These are phyloP conservation scores for Eucalyptus camaldulensis DNA, from an alignment of 345 rosid genomes.

Conservation along the genomic window DNA sequence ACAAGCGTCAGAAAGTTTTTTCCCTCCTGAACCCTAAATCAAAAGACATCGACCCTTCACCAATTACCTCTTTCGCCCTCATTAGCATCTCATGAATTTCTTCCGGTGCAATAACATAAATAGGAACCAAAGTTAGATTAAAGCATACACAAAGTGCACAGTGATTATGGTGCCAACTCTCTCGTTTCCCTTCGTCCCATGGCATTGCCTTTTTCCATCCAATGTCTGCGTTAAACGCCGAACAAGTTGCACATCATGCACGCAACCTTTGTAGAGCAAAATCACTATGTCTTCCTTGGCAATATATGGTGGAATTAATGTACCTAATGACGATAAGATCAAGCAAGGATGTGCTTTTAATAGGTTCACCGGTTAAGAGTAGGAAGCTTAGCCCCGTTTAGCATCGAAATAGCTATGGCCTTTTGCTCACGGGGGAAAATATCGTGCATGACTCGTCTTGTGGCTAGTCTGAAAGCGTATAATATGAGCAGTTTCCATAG, in stretches of 20 bases:
- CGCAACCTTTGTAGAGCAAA: background rate
- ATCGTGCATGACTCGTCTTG: background rate
- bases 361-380: background rate
- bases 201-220: background rate
- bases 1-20: background rate
- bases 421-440: background rate
- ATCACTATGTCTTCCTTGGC: background rate
- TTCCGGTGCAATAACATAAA: background rate
- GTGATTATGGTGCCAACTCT: background rate
- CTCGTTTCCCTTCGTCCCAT: background rate
- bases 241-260: background rate
- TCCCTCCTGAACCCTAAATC: background rate
- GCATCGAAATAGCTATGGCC: background rate
- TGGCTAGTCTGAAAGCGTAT: background rate
- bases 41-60: background rate
- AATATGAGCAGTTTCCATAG: fast-evolving
- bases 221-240: background rate
- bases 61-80: background rate
- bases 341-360: background rate
- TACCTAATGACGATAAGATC: background rate
- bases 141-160: background rate
- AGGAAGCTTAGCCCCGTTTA: background rate
- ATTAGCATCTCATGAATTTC: background rate
- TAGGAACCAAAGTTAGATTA: background rate
- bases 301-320: background rate